Evolutionary conservation across 768 basidiomycete species (phyloP), one percentile per base, ranked within the genome.

Genomic region (Favolaschia claudopus): DNA sequence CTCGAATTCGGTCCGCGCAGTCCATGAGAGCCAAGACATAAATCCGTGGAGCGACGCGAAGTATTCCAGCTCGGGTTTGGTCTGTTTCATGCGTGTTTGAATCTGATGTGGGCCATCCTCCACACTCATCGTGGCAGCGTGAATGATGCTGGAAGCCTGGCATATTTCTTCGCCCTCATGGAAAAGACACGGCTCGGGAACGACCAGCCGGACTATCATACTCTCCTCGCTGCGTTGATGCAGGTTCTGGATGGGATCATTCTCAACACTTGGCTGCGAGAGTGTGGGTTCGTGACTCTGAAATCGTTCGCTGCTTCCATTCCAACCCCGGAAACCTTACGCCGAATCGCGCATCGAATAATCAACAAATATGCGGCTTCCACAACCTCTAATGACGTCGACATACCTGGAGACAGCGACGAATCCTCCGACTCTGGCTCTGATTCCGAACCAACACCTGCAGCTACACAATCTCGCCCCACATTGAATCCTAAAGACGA

Each of bases 81-180:
- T 0, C 58, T 74, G 0, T 78, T 79, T 43, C 76, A 79, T 51
- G 55, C 74, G 1, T 56, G 62, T 12, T 63, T 77, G 50, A 79
- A 77, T 39, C 60, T 77, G 1, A 64, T 75, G 19, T 76, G 76
- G 73, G 67, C 63, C 0, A 42, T 77, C 14, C 64, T 75, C 0
- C 60, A 71, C 10, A 56, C 51, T 17, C 74, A 78, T 57, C 62
- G 69, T 33, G 76, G 76, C 2, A 58, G 67, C 0, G 8, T 70
- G 2, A 39, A 59, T 4, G 55, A 74, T 22, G 0, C 55, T 0
- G 73, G 74, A 0, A 72, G 68, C 17, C 63, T 77, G 4, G 54
- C 71, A 1, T 67, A 70, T 50, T 72, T 72, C 17, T 77, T 77
- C 42, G 38, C 62, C 0, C 14, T 76, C 2, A 64, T 78, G 0